Evolutionary conservation across 495 filamentous ascomycete species (phyloP), one percentile per base, ranked within the genome.

Genomic region (Penicillium soppii): DNA sequence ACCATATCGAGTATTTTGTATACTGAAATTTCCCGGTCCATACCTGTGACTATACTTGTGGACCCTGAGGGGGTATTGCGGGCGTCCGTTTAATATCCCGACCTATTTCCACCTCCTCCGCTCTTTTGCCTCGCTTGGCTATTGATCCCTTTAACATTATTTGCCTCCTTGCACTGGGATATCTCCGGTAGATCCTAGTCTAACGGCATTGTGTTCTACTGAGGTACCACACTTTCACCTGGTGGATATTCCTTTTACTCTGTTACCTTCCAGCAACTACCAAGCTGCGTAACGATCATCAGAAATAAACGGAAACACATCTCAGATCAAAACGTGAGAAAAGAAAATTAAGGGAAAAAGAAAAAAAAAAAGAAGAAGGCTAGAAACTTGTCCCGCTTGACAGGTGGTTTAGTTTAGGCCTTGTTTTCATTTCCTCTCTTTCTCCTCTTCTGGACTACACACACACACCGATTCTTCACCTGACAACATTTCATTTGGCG

Each of bases 281-380:
- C 58, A 9, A 62, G 39, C 49, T 48, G 52, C 55, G 61, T 62
- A 59, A 65, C 5, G 58, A 62, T 65, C 61, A 53, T 49, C 58
- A 27, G 20, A 10, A 25, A 33, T 30, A 40, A 36, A 19, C n/a
- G 23, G 26, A 42, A 40, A 39, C 50, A 44, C 5, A 56, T 43
- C 49, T 56, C 22, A 54, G 52, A 56, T 62, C 45, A 37, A 53
- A 19, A 20, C 21, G 16, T 19, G 19, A 46, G 19, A 22, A 23
- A 39, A 21, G n/a, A n/a, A 19, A 3, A 12, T 13, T 27, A 44
- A 46, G 2, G 5, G 12, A 40, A 40, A 40, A 22, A 9, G n/a
- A 32, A 15, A 45, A 30, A 30, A 45, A 33, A 8, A 45, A 22
- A 22, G 16, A 22, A 35, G 23, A 26, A 33, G 22, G 32, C 32